Conservation (phyloP, 2,329 filamentous ascomycete genomes). For the Neopestalotiopsis sp. region DNA sequence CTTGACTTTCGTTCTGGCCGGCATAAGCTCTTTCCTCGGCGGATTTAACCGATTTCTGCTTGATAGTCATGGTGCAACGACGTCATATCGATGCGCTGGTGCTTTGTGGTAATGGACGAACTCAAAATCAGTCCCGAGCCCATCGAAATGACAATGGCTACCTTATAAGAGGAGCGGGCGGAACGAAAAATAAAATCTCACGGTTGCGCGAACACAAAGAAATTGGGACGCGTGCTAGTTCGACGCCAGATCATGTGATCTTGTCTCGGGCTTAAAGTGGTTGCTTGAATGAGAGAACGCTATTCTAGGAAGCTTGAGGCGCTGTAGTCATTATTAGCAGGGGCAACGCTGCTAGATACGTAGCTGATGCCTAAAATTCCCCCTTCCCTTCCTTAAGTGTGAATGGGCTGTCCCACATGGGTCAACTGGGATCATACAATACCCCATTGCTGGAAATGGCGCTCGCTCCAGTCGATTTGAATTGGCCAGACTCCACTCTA, state of each 20-base stretch:
- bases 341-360: background rate
- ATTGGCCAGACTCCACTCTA: too few species aligned
- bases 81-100: background rate
- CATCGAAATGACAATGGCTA: too few species aligned
- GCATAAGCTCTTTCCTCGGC: constrained; percentile 26
- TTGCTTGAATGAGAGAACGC: background rate
- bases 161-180: background rate
- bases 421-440: too few species aligned
- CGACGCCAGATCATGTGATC: constrained; percentile 1
- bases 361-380: background rate
- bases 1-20: constrained; percentile 35
- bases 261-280: background rate
- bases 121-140: too few species aligned
- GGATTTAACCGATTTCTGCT: background rate
- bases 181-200: background rate
- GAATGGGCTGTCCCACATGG: too few species aligned
- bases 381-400: too few species aligned
- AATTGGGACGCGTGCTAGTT: background rate
- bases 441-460: too few species aligned
- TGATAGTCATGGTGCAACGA: background rate
- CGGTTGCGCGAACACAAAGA: background rate
- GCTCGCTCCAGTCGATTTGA: too few species aligned
- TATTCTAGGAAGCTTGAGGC: background rate
- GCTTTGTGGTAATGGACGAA: background rate
- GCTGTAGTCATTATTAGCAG: background rate